Evolutionary conservation across 2,329 filamentous ascomycete species (phyloP).

Genomic region (Xylariales sp.): DNA sequence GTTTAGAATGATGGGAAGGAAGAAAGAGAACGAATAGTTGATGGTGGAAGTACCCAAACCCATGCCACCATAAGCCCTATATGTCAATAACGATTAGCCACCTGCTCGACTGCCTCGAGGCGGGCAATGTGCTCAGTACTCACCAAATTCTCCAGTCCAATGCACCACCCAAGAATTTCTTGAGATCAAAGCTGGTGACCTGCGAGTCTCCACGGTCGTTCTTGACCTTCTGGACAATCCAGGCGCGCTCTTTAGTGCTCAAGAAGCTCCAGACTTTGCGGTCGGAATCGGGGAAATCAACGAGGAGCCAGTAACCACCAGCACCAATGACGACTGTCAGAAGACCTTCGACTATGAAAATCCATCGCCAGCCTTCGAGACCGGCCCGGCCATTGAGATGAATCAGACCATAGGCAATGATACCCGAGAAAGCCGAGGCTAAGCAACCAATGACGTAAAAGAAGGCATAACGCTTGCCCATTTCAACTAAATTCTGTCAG

Average conservation of each 20-base stretch:
- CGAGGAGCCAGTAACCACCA: conserved; percentile 56
- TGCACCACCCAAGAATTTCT: conserved; percentile 52
- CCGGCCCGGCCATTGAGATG: conserved; percentile 68
- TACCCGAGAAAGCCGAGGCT: conserved; percentile 73
- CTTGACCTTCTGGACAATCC: conserved; percentile 55
- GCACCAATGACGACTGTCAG: conserved; percentile 63
- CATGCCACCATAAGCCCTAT: conserved; percentile 70
- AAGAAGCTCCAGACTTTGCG: conserved; percentile 56
- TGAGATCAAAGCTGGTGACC: conserved; percentile 58
- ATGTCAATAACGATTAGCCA: conserved; percentile 59
- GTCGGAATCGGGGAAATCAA: conserved; percentile 62
- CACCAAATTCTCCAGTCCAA: conserved; percentile 59
- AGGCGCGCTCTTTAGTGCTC: conserved; percentile 52
- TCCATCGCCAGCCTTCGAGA: conserved; percentile 74
- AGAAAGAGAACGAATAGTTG: conserved; percentile 81
- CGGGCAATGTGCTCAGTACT: conserved; percentile 15
- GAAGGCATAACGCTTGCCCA: conserved; percentile 75
- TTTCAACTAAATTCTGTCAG: conserved; percentile 62
- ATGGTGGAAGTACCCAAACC: conserved; percentile 77
- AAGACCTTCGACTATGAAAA: conserved; percentile 67
- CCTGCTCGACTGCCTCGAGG: neutral
- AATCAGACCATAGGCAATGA: conserved; percentile 77
- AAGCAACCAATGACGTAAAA: conserved; percentile 78
- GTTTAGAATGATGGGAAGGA: conserved; percentile 80
- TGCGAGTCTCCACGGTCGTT: conserved; percentile 60